Evolutionary conservation across 2,329 filamentous ascomycete species (phyloP).

Genomic region (Paraphoma sp.): DNA sequence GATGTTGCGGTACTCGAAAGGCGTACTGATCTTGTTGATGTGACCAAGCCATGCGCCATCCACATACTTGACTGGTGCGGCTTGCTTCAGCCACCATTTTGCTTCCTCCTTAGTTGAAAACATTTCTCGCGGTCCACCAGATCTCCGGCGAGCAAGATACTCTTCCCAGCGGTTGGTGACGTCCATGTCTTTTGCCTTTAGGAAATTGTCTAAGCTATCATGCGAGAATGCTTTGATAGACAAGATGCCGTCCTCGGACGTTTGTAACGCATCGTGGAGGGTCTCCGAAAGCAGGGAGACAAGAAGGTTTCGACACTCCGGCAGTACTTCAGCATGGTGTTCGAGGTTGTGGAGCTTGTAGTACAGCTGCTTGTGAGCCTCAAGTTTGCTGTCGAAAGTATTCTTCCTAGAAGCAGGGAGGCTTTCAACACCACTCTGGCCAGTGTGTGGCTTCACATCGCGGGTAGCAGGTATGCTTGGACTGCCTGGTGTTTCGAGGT

Average conservation of each 20-base stretch:
- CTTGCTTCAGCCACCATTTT: slow-evolving; percentile 50
- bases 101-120: slow-evolving; percentile 46
- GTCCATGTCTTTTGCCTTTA: slow-evolving; percentile 39
- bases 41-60: slow-evolving; percentile 59
- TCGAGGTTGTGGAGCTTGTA: slow-evolving; percentile 53
- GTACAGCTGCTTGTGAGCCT: slow-evolving; percentile 45
- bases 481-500: slow-evolving; percentile 19
- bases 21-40: slow-evolving; percentile 54
- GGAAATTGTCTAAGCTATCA: slow-evolving; percentile 32
- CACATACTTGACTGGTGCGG: slow-evolving; percentile 55
- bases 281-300: slow-evolving; percentile 46
- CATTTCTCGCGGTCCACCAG: slow-evolving; percentile 46
- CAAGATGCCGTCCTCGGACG: slow-evolving; percentile 33
- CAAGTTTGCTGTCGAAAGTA: slow-evolving; percentile 4
- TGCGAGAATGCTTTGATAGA: slow-evolving; percentile 40
- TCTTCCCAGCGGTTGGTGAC: slow-evolving; percentile 42
- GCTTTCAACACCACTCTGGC: background rate
- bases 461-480: slow-evolving; percentile 6
- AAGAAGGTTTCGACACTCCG: slow-evolving; percentile 42
- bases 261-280: slow-evolving; percentile 23
- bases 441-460: background rate
- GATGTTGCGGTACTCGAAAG: slow-evolving; percentile 48
- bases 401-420: background rate
- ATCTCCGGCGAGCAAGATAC: slow-evolving; percentile 44
- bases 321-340: slow-evolving; percentile 42